A percentile compares a stretch with the other conserved stretches of the same genome.
These are phyloP conservation scores for Suillus subluteus DNA, from an alignment of 768 basidiomycete species.

Conservation along the genomic window DNA sequence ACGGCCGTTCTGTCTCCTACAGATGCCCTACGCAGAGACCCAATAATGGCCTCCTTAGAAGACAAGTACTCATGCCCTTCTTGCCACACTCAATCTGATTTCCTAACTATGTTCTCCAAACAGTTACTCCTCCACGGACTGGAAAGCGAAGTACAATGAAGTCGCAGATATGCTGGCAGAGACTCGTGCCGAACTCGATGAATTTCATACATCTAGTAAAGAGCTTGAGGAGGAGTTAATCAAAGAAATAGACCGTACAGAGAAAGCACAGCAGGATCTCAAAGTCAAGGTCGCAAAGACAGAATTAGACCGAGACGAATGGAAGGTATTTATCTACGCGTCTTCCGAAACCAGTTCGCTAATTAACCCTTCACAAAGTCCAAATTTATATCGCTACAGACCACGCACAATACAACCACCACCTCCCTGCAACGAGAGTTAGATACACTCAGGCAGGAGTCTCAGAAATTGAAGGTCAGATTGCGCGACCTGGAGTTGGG, in stretches of 20 bases:
- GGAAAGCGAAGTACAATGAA: constrained; percentile 81
- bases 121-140: constrained; percentile 68
- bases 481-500: constrained; percentile 94
- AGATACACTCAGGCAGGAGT: constrained; percentile 77
- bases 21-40: constrained; percentile 61
- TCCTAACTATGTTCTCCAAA: constrained; percentile 23
- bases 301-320: constrained; percentile 82
- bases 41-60: constrained; percentile 62
- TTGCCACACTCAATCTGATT: constrained; percentile 19
- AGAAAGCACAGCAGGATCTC: constrained; percentile 82
- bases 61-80: constrained; percentile 52
- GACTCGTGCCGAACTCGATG: constrained; percentile 83
- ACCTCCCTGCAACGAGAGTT: constrained; percentile 91
- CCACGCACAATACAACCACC: constrained; percentile 87
- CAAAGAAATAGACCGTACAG: constrained; percentile 85
- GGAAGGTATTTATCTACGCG: constrained; percentile 70
- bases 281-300: constrained; percentile 70
- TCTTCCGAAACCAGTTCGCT: constrained; percentile 1
- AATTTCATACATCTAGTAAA: constrained; percentile 86
- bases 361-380: constrained; percentile 42
- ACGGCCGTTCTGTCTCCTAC: constrained; percentile 66
- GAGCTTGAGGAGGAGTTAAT: constrained; percentile 94
- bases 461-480: constrained; percentile 71
- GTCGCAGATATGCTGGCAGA: constrained; percentile 84
- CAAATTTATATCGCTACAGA: constrained; percentile 89